Conservation (phyloP, 208 protist genomes). For the Wallacemonas sp. region DNA sequence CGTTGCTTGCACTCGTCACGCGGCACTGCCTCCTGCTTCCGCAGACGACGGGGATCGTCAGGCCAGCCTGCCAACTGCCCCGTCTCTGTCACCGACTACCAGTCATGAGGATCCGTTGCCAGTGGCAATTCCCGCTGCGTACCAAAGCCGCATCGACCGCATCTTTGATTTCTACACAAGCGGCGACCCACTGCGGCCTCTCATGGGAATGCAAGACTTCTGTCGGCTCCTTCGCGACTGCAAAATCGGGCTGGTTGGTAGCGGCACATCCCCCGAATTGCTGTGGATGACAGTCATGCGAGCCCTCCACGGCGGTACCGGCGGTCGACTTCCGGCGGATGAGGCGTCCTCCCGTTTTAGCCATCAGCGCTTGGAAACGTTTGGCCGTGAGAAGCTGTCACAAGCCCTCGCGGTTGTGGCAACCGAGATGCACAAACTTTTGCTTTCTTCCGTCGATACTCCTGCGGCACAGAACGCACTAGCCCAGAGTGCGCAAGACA, state of each 20-base stretch:
- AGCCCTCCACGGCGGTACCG: conserved; percentile 8
- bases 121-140: conserved; percentile 3
- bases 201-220: conserved; percentile 50
- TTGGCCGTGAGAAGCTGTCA: conserved; percentile 28
- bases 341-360: neutral
- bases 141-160: conserved; percentile 25
- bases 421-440: neutral
- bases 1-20: conserved; percentile 6
- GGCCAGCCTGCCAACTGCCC: neutral
- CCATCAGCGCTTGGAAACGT: conserved; percentile 10
- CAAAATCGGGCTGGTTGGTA: conserved; percentile 18
- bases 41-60: neutral
- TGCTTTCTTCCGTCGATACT: neutral
- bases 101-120: no score
- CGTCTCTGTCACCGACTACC: no score
- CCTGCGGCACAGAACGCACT: neutral
- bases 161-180: conserved; percentile 64
- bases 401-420: neutral
- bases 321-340: no score
- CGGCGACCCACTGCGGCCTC: conserved; percentile 29
- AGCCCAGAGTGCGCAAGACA: neutral
- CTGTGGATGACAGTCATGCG: conserved; percentile 67
- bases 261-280: conserved; percentile 39
- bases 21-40: neutral
- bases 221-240: conserved; percentile 48